Base-by-base conservation (phyloP, 331 rosid genomes). In the Quercus tomentella region DNA sequence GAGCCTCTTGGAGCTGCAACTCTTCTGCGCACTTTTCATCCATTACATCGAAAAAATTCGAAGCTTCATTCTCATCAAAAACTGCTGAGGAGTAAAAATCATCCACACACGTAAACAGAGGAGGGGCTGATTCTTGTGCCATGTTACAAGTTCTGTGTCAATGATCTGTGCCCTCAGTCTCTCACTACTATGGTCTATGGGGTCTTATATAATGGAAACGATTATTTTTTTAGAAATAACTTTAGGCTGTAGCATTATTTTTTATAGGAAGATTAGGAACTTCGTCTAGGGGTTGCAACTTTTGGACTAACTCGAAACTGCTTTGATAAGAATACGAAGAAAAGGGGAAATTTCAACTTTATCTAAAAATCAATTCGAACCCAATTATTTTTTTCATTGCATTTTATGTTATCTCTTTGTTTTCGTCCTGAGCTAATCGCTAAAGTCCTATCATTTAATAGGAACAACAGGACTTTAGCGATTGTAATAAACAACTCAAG, bases 1-100 rank as follows among this genome's bases (percentile, higher is more conserved):
- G 78, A 58, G 56, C 82, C 54, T 82, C 89, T 58, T 80, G 89
- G 22, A 86, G 56, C 43, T 83, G 80, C 16, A 86, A 63, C 22
- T 69, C 81, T 61, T 86, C 79, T 1, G 87, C 86, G 26, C 54
- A 82, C 15, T 72, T 79, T 6, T 72, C 89, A 62, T 85, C 84
- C 2, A 82, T 76, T 61, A 75, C 57, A 4, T 37, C 45, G 11
- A 63, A 80, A 14, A 77, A 66, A 18, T 18, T 31, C 3, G 28
- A 35, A 4, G 76, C 76, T 10, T 14, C 20, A 3, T 81, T 78
- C 9, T 35, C 84, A 7, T 87, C 84, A 28, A 75, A 71, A 12
- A 85, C 68, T 4, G 79, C 82, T 1, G 89, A 72, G 78, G 81
- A 80, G 87, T 80, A 80, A 66, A 70, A 66, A 2, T 86, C 87